Evolutionary conservation across 2,329 filamentous ascomycete genomes (phyloP), one percentile per base, ranked within the genome.

Genomic region (Arthroderma uncinatum): DNA sequence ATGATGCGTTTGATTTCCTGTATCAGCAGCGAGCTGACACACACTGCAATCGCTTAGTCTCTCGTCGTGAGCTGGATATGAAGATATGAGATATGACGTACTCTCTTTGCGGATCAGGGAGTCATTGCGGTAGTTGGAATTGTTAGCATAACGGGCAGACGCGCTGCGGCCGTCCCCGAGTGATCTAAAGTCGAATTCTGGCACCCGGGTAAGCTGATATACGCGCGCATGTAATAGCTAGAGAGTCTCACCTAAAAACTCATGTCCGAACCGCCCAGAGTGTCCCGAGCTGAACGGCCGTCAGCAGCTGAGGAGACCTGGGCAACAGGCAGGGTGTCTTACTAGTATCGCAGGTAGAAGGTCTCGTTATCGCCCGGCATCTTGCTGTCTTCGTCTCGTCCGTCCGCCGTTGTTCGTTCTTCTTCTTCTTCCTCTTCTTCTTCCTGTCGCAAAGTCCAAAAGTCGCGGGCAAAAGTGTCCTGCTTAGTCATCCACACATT

Each of bases 71-170:
- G 48, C 6, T 28, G n/a, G 16, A 14, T 28, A 34, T 54, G 30
- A 19, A 30, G 34, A 16, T 36, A 52, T 56, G 25, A 52, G 73
- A 14, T 25, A 48, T n/a, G 44, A 48, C 90, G 65, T 78, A 96
- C 93, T 98, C 78, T 98, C 93, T 91, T 98, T 98, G 63, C 93
- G 87, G 69, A 98, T 98, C 65, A 98, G 78, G 62, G 91, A 96
- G 71, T 98, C 93, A 74, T 98, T 98, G 68, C 93, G 85, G 76
- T 98, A 98, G 76, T 98, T 98, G 58, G 92, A 97, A 74, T 98
- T 98, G 79, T 98, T 98, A 62, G 93, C 93, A 75, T 98, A 98
- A 74, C 93, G 85, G 33, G 92, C 90, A 55, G 93, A 88, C 6
- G 93, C 93, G 70, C 91, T 96, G 60, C 89, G 84, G 54, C 93